Evolutionary conservation across 2,329 filamentous ascomycete genomes (phyloP), one percentile per base, ranked within the genome.

Genomic region (Sporothrix brunneoviolacea): DNA sequence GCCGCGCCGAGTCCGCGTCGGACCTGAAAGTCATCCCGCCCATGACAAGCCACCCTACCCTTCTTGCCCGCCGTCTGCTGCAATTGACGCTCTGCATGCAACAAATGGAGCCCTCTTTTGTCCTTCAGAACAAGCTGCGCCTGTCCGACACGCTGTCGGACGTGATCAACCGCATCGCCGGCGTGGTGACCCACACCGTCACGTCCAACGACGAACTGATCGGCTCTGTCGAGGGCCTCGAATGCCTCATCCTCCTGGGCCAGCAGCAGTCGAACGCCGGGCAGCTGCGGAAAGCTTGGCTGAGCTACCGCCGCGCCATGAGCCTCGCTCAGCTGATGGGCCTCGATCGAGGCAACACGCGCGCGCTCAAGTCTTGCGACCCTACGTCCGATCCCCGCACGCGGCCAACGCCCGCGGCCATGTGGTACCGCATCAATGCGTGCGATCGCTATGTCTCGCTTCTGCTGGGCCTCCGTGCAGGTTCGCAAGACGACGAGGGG

Each of bases 271-370:
- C 68, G 33, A 78, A 80, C 50, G 68, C 67, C 0, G 79, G 79
- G 1, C 77, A 77, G 39, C 63, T 79, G 2, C 71, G 76, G 19
- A 74, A 75, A 39, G 67, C 75, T 3, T 82, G 77, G 77, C 61
- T 82, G 19, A 68, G 65, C 7, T 69, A 68, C 19, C 72, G 77
- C 0, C 67, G 75, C 5, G 73, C 74, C 4, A 61, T 80, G 30
- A 70, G 67, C 40, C 64, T 79, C 32, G 75, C 70, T 0, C 75
- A 78, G 57, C 68, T 76, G 27, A 71, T 79, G 64, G 72, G 75
- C 4, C 63, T 75, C 13, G 68, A 74, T 52, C 63, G 64, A n/a
- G 63, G 62, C 45, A 57, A 60, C 48, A 54, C 62, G 33, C 58
- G 60, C 32, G 57, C 64, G 10, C 57, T 71, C 3, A 64, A 68